A percentile compares a stretch with the other conserved stretches of the same genome.
phyloP scores from a whole-genome alignment of 1,284 basidiomycete genomes.

The Trametes polyzona region DNA sequence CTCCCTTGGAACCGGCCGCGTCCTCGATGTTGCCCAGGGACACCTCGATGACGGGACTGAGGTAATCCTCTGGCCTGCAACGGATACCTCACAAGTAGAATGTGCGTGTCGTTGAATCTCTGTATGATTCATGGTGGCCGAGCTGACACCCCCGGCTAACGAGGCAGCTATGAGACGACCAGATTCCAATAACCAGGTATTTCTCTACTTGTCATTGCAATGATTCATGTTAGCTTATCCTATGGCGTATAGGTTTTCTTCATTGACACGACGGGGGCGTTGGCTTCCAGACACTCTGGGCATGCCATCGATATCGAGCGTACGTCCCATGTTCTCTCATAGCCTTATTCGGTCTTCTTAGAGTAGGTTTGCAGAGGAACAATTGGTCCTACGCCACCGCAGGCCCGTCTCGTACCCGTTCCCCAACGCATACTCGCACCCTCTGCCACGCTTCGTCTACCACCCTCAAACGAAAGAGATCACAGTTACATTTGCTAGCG shows the following conservation, averaged over 20 bases:
- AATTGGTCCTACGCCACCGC: slow-evolving; percentile 71
- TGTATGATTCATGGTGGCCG: not conserved
- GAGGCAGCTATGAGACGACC: slow-evolving; percentile 63
- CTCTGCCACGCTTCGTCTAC: slow-evolving; percentile 72
- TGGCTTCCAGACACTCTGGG: slow-evolving; percentile 77
- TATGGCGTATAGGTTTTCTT: slow-evolving; percentile 66
- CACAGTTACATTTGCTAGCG: slow-evolving; percentile 57
- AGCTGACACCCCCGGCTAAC: not conserved
- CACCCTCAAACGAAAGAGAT: slow-evolving; percentile 58
- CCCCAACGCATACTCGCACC: slow-evolving; percentile 76
- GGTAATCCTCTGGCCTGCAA: slow-evolving; percentile 69
- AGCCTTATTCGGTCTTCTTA: not conserved
- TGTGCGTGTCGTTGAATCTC: slow-evolving; percentile 41
- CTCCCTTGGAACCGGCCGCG: slow-evolving; percentile 58
- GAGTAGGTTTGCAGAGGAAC: slow-evolving; percentile 48
- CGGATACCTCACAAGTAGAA: slow-evolving; percentile 75
- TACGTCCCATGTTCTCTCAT: slow-evolving; percentile 33
- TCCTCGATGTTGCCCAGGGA: slow-evolving; percentile 65
- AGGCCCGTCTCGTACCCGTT: slow-evolving; percentile 74
- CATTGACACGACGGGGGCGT: slow-evolving; percentile 71
- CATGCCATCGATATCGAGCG: slow-evolving; percentile 81
- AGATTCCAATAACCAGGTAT: slow-evolving; percentile 75
- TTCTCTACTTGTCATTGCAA: not conserved
- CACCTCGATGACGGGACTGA: slow-evolving; percentile 66
- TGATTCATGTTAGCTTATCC: not conserved